Conservation (phyloP, 2,329 filamentous ascomycete species). For the Cercospora zeae-maydis region DNA sequence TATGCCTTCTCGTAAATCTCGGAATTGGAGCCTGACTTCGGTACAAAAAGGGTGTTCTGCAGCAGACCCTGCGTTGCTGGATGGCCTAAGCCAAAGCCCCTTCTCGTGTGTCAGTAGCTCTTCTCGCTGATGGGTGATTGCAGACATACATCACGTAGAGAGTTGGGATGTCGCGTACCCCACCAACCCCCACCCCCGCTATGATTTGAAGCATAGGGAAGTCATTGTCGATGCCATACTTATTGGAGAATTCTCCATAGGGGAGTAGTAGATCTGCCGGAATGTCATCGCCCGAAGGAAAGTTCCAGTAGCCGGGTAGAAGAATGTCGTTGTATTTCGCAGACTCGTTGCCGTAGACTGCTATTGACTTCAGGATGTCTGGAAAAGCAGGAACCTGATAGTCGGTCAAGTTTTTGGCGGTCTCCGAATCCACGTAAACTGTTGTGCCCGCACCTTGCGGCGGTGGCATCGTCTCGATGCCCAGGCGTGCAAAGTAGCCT, state of each 20-base stretch:
- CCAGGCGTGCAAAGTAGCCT: conserved; percentile 4
- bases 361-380: not conserved
- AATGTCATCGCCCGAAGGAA: conserved; percentile 6
- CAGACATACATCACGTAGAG: conserved; percentile 11
- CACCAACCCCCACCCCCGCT: conserved; percentile 8
- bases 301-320: conserved; percentile 15
- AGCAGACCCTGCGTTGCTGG: not conserved
- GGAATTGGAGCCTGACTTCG: conserved; percentile 1
- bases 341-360: not conserved
- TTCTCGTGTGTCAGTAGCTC: not conserved
- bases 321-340: conserved; percentile 11
- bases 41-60: not conserved
- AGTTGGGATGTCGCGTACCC: conserved; percentile 1
- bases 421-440: conserved; percentile 5
- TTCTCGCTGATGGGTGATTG: no score
- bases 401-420: not conserved
- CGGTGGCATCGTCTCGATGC: not conserved
- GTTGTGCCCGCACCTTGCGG: not conserved
- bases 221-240: conserved; percentile 6
- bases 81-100: conserved; percentile 3
- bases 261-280: conserved; percentile 11
- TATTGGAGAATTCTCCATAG: conserved; percentile 10
- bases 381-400: conserved; percentile 1
- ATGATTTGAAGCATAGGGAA: conserved; percentile 1
- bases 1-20: conserved; percentile 10